Percentiles rank a stretch among this genome's conserved stretches.
These are phyloP conservation scores for Scorias spongiosa DNA, from an alignment of 2,329 filamentous ascomycete species.

Conservation along the genomic window DNA sequence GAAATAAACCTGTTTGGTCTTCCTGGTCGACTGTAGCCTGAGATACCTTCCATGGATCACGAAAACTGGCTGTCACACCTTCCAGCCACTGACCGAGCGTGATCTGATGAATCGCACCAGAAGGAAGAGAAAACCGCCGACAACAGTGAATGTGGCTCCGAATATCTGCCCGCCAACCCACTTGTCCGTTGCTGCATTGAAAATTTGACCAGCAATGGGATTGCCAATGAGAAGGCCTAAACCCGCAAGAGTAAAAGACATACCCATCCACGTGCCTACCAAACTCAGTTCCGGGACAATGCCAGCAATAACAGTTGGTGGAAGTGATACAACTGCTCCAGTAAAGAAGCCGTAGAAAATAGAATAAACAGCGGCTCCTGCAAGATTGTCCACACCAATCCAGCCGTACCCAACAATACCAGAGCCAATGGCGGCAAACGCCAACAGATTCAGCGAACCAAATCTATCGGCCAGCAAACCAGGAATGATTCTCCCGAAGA, in stretches of 20 bases:
- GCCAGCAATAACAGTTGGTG: slow-evolving; percentile 22
- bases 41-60: too few relatives aligned
- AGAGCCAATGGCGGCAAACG: background rate
- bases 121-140: background rate
- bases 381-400: slow-evolving; percentile 16
- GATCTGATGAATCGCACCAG: too few relatives aligned
- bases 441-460: slow-evolving; percentile 31
- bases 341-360: slow-evolving; percentile 27
- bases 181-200: slow-evolving; percentile 20
- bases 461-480: slow-evolving; percentile 34
- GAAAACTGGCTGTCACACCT: too few relatives aligned
- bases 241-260: slow-evolving; percentile 27
- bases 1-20: too few relatives aligned
- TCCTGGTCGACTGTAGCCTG: too few relatives aligned
- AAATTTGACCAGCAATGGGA: slow-evolving; percentile 27
- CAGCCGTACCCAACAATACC: background rate
- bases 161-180: slow-evolving; percentile 24
- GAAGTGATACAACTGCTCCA: slow-evolving; percentile 26
- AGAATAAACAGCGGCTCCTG: slow-evolving; percentile 24
- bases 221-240: slow-evolving; percentile 26
- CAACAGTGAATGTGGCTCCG: slow-evolving; percentile 6
- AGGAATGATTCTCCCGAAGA: slow-evolving; percentile 35
- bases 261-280: slow-evolving; percentile 27
- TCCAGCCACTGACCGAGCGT: too few relatives aligned
- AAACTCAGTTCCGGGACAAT: slow-evolving; percentile 28